Percentiles rank a stretch among this genome's conserved stretches.
phyloP scores from a whole-genome alignment of 495 filamentous ascomycete species.

The Xylaria cubensis region DNA sequence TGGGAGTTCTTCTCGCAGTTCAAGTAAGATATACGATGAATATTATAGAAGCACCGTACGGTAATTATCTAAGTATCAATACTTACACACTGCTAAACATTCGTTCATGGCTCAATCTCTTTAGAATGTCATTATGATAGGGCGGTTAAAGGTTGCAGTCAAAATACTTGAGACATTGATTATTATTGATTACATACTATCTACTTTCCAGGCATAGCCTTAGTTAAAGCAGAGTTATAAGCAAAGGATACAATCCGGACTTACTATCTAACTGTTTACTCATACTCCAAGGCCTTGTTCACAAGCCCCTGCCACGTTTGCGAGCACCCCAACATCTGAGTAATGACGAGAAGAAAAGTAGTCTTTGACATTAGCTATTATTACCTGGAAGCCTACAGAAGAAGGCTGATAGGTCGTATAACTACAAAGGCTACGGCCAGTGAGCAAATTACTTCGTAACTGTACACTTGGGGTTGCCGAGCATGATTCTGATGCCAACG shows the following conservation, averaged over 20 bases:
- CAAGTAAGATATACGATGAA: conserved; percentile 13
- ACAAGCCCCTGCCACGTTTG: no score
- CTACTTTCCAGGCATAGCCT: neutral
- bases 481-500: no score
- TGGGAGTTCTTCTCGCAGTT: conserved; percentile 49
- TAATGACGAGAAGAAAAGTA: no score
- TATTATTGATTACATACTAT: neutral
- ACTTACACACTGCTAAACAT: neutral
- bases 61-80: neutral
- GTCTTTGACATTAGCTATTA: no score
- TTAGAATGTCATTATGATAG: neutral
- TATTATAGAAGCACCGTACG: neutral
- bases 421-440: no score
- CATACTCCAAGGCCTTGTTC: no score
- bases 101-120: neutral
- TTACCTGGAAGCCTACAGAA: no score
- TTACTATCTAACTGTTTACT: neutral
- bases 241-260: neutral
- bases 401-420: no score
- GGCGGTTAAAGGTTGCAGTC: neutral
- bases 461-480: no score
- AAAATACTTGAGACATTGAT: neutral
- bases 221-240: neutral
- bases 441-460: no score
- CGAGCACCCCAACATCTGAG: no score